These are phyloP conservation scores for Stenogyne calaminthoides DNA, from an alignment of 305 asterid genomes.

Conservation along the genomic window DNA sequence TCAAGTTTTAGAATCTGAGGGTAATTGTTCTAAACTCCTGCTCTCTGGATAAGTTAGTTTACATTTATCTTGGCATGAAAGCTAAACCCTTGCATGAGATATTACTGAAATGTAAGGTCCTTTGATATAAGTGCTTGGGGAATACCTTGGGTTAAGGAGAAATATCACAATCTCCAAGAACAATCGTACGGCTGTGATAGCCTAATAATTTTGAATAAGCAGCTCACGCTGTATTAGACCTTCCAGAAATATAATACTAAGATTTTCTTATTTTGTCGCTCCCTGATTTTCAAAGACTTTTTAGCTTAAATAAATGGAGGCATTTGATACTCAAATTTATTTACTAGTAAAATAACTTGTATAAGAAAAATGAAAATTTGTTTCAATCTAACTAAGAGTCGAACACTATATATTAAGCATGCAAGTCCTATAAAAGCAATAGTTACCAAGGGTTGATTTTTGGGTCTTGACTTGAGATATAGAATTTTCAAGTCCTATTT, in stretches of 20 bases:
- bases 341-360: no score
- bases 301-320: no score
- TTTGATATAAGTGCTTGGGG: not conserved
- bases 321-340: no score
- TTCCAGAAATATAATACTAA: not conserved
- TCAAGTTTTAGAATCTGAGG: constrained; percentile 89
- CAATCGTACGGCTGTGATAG: not conserved
- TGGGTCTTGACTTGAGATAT: not conserved
- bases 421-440: not conserved
- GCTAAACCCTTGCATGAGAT: not conserved
- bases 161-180: not conserved
- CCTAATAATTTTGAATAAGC: not conserved
- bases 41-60: constrained; percentile 17
- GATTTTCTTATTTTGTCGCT: not conserved
- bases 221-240: not conserved
- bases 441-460: not conserved
- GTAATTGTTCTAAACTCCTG: constrained; percentile 36
- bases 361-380: no score
- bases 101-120: constrained; percentile 1
- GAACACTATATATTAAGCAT: not conserved
- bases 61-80: constrained; percentile 4
- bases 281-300: no score
- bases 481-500: not conserved
- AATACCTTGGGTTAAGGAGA: not conserved
- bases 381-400: no score